Evolutionary conservation across 768 basidiomycete genomes (phyloP), one percentile per base, ranked within the genome.

Genomic region (Mycena olivaceomarginata): DNA sequence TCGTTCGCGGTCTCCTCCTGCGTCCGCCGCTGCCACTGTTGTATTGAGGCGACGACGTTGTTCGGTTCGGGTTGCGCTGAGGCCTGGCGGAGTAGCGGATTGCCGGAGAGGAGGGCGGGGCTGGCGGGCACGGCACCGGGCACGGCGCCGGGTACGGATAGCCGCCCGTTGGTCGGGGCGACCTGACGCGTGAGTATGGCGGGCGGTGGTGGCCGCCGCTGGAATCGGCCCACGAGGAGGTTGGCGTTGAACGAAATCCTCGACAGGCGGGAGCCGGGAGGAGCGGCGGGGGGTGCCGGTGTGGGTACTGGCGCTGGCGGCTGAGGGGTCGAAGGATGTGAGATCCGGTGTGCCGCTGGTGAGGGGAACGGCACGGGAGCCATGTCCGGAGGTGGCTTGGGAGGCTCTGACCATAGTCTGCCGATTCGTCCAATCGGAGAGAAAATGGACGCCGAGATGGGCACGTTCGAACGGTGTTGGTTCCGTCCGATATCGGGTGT

Each of bases 11-110:
- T 82, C 66, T 82, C 84, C 53, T 78, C 77, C 22, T 77, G 81
- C 22, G 85, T 85, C 31, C 79, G 83, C 68, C 75, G 79, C 67
- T 82, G 85, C 85, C 85, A 86, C 43, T 78, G 80, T 25, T 80
- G 68, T 40, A 86, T 85, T 12, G 84, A 85, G 37, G 77, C 77
- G 39, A 74, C 77, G 62, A 70, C 68, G 76, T 66, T 75, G 70
- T 53, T 78, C 64, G 59, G 71, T 72, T 74, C 57, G 69, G 76
- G 51, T 64, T 68, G 63, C 39, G 74, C 51, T 60, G 80, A 66
- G 31, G 75, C 48, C 51, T 37, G 46, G 20, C 68, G 74, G 16
- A 77, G 46, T 4, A 79, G 75, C 25, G 78, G 75, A 48, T 76
- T 77, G 40, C 80, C 73, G 5, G 77, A 72, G 39, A 62, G 80